Percentiles rank a stretch among this genome's conserved stretches.
Evolutionary conservation across 305 asterid species (phyloP).

Genomic region (Solanum hybrid): DNA sequence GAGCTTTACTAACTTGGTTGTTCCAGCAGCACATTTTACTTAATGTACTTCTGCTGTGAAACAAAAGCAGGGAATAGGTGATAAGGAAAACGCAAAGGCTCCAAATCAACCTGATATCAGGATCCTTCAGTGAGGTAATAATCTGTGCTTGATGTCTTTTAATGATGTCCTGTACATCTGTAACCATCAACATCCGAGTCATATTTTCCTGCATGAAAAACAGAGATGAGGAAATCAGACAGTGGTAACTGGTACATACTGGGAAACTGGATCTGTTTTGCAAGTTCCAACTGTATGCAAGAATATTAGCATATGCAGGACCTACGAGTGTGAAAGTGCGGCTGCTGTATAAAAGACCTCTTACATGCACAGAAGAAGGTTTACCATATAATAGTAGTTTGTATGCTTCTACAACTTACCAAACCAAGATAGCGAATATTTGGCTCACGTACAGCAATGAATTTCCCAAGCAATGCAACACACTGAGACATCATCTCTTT

Average conservation of each 20-base stretch:
- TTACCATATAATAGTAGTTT: neutral
- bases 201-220: conserved; percentile 80
- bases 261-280: neutral
- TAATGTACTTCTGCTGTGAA: neutral
- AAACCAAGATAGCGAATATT: conserved; percentile 97
- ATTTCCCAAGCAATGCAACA: conserved; percentile 98
- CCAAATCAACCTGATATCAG: conserved; percentile 80
- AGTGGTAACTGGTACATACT: conserved; percentile 14
- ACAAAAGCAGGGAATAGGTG: conserved; percentile 8
- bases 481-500: conserved; percentile 99
- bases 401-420: conserved; percentile 46
- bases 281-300: neutral
- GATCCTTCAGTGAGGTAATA: conserved; percentile 94
- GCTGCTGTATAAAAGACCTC: neutral
- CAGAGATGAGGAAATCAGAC: conserved; percentile 25
- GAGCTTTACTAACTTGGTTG: neutral
- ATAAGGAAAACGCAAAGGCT: conserved; percentile 7
- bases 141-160: conserved; percentile 99
- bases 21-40: neutral
- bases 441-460: conserved; percentile 98
- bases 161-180: conserved; percentile 94
- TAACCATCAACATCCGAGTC: conserved; percentile 99
- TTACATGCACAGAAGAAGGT: neutral
- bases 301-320: neutral
- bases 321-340: conserved; percentile 4